A percentile compares a stretch with the other conserved stretches of the same genome.
phyloP scores from a whole-genome alignment of 225 moss, liverwort and hornwort genomes.

The Rhytidiadelphus loreus region DNA sequence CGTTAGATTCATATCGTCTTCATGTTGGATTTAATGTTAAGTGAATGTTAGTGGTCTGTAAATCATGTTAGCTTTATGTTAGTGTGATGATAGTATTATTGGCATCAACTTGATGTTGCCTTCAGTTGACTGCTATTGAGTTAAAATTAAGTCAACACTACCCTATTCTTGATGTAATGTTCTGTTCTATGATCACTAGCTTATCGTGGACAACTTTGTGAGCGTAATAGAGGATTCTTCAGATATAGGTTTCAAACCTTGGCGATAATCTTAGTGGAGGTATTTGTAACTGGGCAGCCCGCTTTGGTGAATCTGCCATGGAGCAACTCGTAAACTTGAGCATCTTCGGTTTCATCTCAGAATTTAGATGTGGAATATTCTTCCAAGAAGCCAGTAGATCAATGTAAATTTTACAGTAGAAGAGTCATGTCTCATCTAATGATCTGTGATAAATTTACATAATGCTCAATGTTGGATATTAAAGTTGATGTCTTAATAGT shows the following conservation, averaged over 20 bases:
- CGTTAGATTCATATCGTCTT: background rate
- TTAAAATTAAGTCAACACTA: background rate
- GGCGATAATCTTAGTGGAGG: background rate
- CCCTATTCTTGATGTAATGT: background rate
- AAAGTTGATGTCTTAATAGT: background rate
- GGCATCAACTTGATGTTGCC: background rate
- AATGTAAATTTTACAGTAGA: background rate
- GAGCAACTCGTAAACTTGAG: background rate
- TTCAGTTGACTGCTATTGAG: background rate
- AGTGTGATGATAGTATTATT: too few relatives aligned
- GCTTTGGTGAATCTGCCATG: slow-evolving; percentile 13
- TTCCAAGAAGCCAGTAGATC: background rate
- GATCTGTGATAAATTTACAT: background rate
- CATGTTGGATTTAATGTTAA: background rate
- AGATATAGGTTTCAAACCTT: slow-evolving; percentile 1
- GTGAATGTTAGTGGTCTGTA: background rate
- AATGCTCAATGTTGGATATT: too few relatives aligned
- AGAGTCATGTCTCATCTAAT: background rate
- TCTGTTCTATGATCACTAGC: background rate
- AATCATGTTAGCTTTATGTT: background rate
- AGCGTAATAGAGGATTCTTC: background rate
- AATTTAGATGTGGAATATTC: background rate
- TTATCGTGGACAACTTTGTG: background rate
- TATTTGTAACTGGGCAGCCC: background rate
- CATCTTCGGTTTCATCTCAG: background rate